Evolutionary conservation across 2,329 filamentous ascomycete species (phyloP), one percentile per base, ranked within the genome.

Genomic region (Dissoconium aciculare): DNA sequence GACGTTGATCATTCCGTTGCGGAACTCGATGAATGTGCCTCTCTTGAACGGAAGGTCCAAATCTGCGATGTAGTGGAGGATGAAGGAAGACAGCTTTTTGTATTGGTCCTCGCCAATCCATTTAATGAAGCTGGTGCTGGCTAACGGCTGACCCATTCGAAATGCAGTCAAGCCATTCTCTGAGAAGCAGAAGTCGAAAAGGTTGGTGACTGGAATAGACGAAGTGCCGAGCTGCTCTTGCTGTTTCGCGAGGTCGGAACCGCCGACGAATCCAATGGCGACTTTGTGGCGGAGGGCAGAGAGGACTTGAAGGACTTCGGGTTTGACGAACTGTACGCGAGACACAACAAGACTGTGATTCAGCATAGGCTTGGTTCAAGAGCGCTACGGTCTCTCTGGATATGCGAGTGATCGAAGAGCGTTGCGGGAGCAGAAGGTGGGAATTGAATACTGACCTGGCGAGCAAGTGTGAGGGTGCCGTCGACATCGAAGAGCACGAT

Each of bases 151-250:
- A 48, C 87, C 89, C 50, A 85, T 62, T 52, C 84, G 83, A 67
- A 70, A 92, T 26, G 87, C 89, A 2, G 80, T 91, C 45, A 98
- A 72, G 8, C 89, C 89, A 62, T 98, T 98, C 65, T 98, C 89
- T 36, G 84, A 67, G 64, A 98, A 98, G 71, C 79, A 89, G 64
- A 82, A 98, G 66, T 98, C 89, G 66, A 98, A 98, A 50, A 95
- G 74, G 39, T 72, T 66, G 31, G 75, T 84, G 38, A 95, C 87
- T 45, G 64, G 56, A 45, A 77, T 67, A 35, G 68, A 62, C 15
- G 69, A 55, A 3, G 71, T 68, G 54, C 84, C 84, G 39, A 95
- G 71, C 63, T 95, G 87, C 60, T 95, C 89, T 60, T 95, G 83
- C 62, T 95, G 89, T 66, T 98, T 95, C 55, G 58, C 63, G 40